These are phyloP conservation scores for Ilyonectria sp. DNA, from an alignment of 2,329 filamentous ascomycete genomes.

Conservation along the genomic window DNA sequence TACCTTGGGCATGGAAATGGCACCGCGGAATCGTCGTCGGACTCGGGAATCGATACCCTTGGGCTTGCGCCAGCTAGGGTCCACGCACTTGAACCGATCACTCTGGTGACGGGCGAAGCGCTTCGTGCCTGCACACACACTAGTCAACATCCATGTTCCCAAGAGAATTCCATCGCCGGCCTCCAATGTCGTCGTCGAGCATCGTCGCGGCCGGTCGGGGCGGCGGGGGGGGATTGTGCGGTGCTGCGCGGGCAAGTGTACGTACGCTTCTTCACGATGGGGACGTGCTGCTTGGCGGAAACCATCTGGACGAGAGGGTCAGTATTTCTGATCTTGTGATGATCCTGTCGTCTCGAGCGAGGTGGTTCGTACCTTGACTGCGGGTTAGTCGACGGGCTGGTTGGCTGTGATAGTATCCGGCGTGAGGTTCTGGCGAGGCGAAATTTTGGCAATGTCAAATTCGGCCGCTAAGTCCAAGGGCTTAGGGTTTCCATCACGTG, in stretches of 20 bases:
- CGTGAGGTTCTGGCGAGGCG: conserved; percentile 54
- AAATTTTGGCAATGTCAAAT: conserved; percentile 55
- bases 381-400: conserved; percentile 53
- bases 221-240: conserved; percentile 20
- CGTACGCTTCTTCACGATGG: conserved; percentile 99
- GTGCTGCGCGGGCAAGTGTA: conserved; percentile 54
- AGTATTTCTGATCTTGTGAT: conserved; percentile 44
- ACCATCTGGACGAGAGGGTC: conserved; percentile 80
- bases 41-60: conserved; percentile 99
- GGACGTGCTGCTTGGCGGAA: conserved; percentile 98
- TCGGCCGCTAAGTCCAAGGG: conserved; percentile 50
- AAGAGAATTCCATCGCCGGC: conserved; percentile 14
- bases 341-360: conserved; percentile 27
- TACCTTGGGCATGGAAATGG: conserved; percentile 98
- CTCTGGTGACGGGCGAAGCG: conserved; percentile 98
- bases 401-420: conserved; percentile 55
- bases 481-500: conserved; percentile 55
- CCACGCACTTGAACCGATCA: conserved; percentile 95
- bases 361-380: conserved; percentile 58
- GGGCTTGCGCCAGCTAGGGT: conserved; percentile 96
- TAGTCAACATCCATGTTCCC: conserved; percentile 55
- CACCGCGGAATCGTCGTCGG: conserved; percentile 96
- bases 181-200: conserved; percentile 34
- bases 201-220: conserved; percentile 33
- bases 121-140: conserved; percentile 80